These are phyloP conservation scores for Leonotis leonurus DNA, from an alignment of 257 asterid genomes.

Conservation along the genomic window DNA sequence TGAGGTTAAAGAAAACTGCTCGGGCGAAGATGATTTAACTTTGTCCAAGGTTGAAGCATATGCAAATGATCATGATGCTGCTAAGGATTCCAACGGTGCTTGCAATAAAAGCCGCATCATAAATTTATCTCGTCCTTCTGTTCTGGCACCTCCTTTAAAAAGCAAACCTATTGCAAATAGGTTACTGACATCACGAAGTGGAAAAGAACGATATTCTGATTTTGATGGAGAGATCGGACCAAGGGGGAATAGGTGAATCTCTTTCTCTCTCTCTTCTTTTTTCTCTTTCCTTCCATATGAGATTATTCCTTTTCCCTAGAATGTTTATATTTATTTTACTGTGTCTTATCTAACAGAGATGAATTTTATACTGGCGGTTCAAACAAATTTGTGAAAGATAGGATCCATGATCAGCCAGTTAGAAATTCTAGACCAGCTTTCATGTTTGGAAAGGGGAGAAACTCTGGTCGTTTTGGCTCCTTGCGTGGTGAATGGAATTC, in stretches of 20 bases:
- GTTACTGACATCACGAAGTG: constrained; percentile 43
- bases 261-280: not conserved
- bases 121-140: constrained; percentile 59
- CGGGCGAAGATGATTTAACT: constrained; percentile 27
- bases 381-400: constrained; percentile 48
- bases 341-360: constrained; percentile 44
- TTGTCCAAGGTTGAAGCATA: constrained; percentile 38
- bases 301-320: constrained; percentile 6
- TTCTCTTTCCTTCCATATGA: not conserved
- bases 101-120: constrained; percentile 76
- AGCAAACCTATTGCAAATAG: constrained; percentile 42
- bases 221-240: constrained; percentile 43
- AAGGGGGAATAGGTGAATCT: constrained; percentile 63
- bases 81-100: constrained; percentile 34
- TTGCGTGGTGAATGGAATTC: constrained; percentile 58
- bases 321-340: constrained; percentile 17
- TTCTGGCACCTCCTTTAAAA: constrained; percentile 33
- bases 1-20: constrained; percentile 25
- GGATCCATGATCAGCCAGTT: constrained; percentile 43
- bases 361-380: constrained; percentile 47
- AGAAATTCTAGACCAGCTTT: constrained; percentile 55
- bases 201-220: constrained; percentile 59
- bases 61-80: constrained; percentile 31
- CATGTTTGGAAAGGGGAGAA: constrained; percentile 67
- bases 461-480: constrained; percentile 42